Evolutionary conservation across 768 basidiomycete genomes (phyloP).

Genomic region (Hysterangium stoloniferum): DNA sequence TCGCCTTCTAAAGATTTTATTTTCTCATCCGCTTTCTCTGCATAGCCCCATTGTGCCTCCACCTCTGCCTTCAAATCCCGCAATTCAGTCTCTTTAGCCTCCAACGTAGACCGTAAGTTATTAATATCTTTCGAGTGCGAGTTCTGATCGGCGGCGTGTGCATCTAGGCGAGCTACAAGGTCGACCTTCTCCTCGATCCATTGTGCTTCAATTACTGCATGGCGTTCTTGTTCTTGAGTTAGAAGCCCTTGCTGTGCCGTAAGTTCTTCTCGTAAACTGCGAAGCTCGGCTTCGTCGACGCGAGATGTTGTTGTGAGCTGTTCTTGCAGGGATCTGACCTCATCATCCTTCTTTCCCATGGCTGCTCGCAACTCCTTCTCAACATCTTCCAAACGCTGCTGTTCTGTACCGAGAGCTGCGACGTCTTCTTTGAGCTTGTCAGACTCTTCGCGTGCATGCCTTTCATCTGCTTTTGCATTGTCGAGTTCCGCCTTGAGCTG

Average conservation of each 20-base stretch:
- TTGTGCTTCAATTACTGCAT: background rate
- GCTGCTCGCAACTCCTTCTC: conserved; percentile 36
- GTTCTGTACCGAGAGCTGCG: conserved; percentile 34
- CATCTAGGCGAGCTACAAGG: background rate
- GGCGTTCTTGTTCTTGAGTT: background rate
- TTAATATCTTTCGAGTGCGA: conserved; percentile 22
- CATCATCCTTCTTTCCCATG: conserved; percentile 33
- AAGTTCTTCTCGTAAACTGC: background rate
- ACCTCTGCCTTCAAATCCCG: conserved; percentile 51
- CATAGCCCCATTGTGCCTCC: conserved; percentile 63
- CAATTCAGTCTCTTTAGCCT: conserved; percentile 37
- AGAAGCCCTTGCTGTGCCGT: background rate
- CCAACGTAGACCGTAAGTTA: conserved; percentile 32
- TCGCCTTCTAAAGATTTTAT: conserved; percentile 13
- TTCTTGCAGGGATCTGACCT: conserved; percentile 25
- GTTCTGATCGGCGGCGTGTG: conserved; percentile 4
- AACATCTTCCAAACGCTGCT: conserved; percentile 43
- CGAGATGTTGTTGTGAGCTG: conserved; percentile 17
- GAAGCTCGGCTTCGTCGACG: background rate
- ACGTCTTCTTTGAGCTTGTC: conserved; percentile 14
- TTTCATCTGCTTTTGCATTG: conserved; percentile 37
- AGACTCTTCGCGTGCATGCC: conserved; percentile 26
- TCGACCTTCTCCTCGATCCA: conserved; percentile 2
- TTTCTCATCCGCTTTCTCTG: conserved; percentile 46
- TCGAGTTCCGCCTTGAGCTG: conserved; percentile 62